Percentiles rank a stretch among this genome's conserved stretches.
Conservation (phyloP, 208 protist genomes). For the Acanthamoeba healyi region DNA sequence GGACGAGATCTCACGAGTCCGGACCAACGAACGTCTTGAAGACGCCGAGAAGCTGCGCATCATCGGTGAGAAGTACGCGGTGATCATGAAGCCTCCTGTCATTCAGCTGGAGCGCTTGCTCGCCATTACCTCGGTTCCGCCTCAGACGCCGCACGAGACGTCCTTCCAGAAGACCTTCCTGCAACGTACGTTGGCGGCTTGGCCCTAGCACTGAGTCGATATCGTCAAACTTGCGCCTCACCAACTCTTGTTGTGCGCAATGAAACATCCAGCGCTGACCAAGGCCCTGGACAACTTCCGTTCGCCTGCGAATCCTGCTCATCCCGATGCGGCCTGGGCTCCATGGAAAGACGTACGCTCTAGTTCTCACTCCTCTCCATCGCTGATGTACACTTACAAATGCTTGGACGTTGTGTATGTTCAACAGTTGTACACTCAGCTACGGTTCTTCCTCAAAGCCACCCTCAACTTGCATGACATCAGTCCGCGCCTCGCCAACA, state of each 20-base stretch:
- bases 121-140: not conserved
- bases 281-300: constrained; percentile 58
- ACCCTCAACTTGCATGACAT: constrained; percentile 74
- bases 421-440: constrained; percentile 44
- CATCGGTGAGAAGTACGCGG: constrained; percentile 53
- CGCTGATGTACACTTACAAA: too few relatives aligned
- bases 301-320: not conserved
- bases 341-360: constrained; percentile 63
- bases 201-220: not conserved
- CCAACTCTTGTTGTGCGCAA: too few relatives aligned
- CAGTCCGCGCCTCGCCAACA: constrained; percentile 61
- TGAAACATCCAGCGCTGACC: constrained; percentile 14
- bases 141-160: constrained; percentile 77
- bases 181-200: constrained; percentile 19
- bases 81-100: constrained; percentile 50
- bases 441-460: not conserved
- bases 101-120: constrained; percentile 49
- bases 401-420: not conserved
- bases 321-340: constrained; percentile 40
- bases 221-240: too few relatives aligned
- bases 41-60: constrained; percentile 62
- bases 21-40: constrained; percentile 42
- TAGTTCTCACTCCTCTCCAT: too few relatives aligned
- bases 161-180: constrained; percentile 74
- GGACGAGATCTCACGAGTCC: constrained; percentile 67